Percentiles rank a stretch among this genome's conserved stretches.
phyloP scores from a whole-genome alignment of 2,329 filamentous ascomycete genomes.

The Hirsutella thompsonii region DNA sequence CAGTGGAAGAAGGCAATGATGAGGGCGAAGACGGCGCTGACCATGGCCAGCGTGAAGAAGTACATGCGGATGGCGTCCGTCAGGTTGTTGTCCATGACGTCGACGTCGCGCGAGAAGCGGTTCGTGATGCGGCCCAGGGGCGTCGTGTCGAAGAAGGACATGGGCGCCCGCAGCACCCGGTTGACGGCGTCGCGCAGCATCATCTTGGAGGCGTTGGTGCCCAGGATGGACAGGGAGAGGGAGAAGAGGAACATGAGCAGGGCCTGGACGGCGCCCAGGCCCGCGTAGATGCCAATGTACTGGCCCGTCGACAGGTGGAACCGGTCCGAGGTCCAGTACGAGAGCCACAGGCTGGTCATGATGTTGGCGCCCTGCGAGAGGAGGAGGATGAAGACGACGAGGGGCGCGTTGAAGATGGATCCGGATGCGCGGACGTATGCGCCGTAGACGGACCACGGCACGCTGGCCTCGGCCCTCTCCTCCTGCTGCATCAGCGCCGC shows the following conservation, averaged over 20 bases:
- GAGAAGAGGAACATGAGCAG: conserved; percentile 72
- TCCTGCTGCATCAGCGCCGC: conserved; percentile 58
- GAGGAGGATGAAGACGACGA: conserved; percentile 50
- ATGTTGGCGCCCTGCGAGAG: conserved; percentile 77
- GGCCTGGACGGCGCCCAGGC: conserved; percentile 58
- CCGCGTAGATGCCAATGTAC: conserved; percentile 64
- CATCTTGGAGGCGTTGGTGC: conserved; percentile 67
- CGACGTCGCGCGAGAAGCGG: conserved; percentile 88
- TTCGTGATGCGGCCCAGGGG: conserved; percentile 92
- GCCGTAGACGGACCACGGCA: conserved; percentile 68
- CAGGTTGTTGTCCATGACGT: conserved; percentile 90
- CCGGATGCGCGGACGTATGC: conserved; percentile 69
- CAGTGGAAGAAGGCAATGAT: conserved; percentile 96
- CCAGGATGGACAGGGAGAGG: conserved; percentile 61
- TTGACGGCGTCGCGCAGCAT: conserved; percentile 74
- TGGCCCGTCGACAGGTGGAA: conserved; percentile 52
- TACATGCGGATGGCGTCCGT: conserved; percentile 89
- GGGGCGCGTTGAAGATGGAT: conserved; percentile 52
- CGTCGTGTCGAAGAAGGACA: conserved; percentile 95
- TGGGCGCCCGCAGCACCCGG: conserved; percentile 58
- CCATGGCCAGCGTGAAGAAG: conserved; percentile 71
- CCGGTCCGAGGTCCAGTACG: conserved; percentile 79
- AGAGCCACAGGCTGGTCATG: conserved; percentile 79
- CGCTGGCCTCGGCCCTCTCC: conserved; percentile 60
- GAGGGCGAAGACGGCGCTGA: conserved; percentile 70